Conservation (phyloP, 2,329 filamentous ascomycete species). For the Herpotrichia juniperi region DNA sequence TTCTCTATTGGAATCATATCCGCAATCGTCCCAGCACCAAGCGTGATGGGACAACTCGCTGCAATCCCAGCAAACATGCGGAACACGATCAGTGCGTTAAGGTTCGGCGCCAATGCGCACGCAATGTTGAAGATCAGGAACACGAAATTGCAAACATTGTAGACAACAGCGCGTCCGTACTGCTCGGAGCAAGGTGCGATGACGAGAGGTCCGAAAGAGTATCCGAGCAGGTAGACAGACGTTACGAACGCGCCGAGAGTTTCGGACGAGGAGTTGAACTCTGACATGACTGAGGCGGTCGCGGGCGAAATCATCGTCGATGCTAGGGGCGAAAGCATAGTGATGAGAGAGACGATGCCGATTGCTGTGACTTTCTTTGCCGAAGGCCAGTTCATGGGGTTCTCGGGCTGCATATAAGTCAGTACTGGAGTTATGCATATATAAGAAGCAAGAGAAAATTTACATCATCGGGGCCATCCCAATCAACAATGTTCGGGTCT, state of each 20-base stretch:
- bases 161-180: conserved; percentile 28
- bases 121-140: conserved; percentile 55
- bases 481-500: conserved; percentile 55
- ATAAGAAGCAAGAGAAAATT: not conserved
- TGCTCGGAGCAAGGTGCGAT: conserved; percentile 30
- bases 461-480: conserved; percentile 60
- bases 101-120: conserved; percentile 27
- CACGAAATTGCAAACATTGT: conserved; percentile 39
- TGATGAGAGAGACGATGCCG: conserved; percentile 52
- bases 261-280: conserved; percentile 54
- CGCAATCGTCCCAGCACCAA: conserved; percentile 27
- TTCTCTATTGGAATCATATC: conserved; percentile 24
- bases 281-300: conserved; percentile 55
- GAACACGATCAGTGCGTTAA: conserved; percentile 29
- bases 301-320: conserved; percentile 61
- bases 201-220: conserved; percentile 26
- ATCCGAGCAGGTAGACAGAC: conserved; percentile 25
- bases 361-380: conserved; percentile 51
- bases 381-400: conserved; percentile 64
- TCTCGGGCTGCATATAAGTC: conserved; percentile 41
- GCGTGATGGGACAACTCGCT: conserved; percentile 20
- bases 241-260: conserved; percentile 24
- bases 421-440: not conserved
- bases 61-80: conserved; percentile 28
- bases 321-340: conserved; percentile 55